Conservation (phyloP, 192 early-diverging fungal genomes). For the Chytriomyces confervae region DNA sequence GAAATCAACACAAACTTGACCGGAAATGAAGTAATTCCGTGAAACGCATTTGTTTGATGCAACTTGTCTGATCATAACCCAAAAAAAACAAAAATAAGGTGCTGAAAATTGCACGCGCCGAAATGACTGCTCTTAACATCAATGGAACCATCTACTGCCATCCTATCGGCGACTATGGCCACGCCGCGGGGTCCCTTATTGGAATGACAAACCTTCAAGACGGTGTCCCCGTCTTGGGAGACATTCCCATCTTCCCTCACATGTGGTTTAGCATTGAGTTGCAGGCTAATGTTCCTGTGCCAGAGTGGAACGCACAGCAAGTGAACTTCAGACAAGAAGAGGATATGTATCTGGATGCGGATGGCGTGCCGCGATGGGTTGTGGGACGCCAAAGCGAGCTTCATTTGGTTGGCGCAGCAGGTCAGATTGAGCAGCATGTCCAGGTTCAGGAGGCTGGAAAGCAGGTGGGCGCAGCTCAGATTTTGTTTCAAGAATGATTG, state of each 20-base stretch:
- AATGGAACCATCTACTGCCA: conserved; percentile 34
- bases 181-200: conserved; percentile 28
- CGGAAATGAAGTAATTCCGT: conserved; percentile 6
- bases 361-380: conserved; percentile 21
- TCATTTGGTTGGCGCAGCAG: background rate
- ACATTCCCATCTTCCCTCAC: conserved; percentile 12
- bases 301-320: conserved; percentile 9
- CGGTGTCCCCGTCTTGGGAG: conserved; percentile 28
- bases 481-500: too few relatives aligned
- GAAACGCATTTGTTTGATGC: background rate
- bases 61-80: background rate
- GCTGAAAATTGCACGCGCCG: background rate
- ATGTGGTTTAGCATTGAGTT: conserved; percentile 34
- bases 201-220: conserved; percentile 38
- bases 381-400: conserved; percentile 22
- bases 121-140: conserved; percentile 15
- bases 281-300: conserved; percentile 27
- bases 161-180: conserved; percentile 34
- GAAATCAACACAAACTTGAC: conserved; percentile 19
- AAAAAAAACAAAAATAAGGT: background rate
- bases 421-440: too few relatives aligned
- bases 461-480: too few relatives aligned
- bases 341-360: conserved; percentile 17
- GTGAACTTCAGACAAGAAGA: conserved; percentile 37
- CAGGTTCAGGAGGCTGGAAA: too few relatives aligned